These are phyloP conservation scores for Pseudogymnoascus sp. DNA, from an alignment of 2,329 filamentous ascomycete genomes.

Conservation along the genomic window DNA sequence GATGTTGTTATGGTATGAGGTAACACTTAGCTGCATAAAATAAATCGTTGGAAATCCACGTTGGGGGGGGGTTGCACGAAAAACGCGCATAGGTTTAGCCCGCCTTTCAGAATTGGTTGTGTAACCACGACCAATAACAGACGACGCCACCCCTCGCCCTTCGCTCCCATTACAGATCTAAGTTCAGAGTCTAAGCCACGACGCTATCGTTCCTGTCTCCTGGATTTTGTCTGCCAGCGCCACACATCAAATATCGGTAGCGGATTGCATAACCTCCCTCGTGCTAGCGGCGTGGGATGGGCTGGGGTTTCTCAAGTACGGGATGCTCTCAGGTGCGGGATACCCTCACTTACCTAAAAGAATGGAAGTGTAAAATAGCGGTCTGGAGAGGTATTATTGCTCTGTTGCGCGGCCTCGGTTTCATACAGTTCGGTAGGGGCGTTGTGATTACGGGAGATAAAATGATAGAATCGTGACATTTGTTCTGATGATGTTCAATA, in stretches of 20 bases:
- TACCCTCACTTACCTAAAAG: neutral
- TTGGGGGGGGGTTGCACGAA: neutral
- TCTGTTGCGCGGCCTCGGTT: neutral
- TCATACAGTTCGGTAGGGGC: neutral
- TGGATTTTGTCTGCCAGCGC: neutral
- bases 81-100: neutral
- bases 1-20: conserved; percentile 10
- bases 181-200: neutral
- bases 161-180: neutral
- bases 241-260: neutral
- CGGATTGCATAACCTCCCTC: neutral
- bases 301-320: neutral
- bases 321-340: neutral
- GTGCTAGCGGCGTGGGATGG: neutral
- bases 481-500: neutral
- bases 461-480: neutral
- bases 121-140: neutral
- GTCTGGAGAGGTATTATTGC: neutral
- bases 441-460: neutral
- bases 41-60: neutral
- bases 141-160: neutral
- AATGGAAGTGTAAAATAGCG: neutral
- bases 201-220: neutral
- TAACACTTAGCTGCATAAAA: neutral
- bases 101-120: neutral